Evolutionary conservation across 345 rosid genomes (phyloP).

Genomic region (Nasturtium officinale): DNA sequence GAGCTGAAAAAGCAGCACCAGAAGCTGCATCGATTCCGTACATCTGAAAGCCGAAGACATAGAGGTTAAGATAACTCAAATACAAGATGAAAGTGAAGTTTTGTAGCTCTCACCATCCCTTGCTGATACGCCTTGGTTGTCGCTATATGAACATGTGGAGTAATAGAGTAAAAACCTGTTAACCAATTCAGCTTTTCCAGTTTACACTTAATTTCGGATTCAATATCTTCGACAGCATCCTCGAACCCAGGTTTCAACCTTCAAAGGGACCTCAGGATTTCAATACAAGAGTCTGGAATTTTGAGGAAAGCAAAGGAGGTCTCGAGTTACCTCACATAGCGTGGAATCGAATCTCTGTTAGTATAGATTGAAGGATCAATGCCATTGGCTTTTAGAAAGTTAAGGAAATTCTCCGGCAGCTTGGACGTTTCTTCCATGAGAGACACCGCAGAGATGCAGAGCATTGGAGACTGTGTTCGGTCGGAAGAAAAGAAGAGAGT

Average conservation of each 20-base stretch:
- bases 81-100: neutral
- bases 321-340: constrained; percentile 65
- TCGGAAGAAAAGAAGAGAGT: neutral
- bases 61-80: neutral
- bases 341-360: constrained; percentile 61
- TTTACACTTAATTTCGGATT: constrained; percentile 67
- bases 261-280: constrained; percentile 7
- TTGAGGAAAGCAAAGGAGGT: neutral
- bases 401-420: constrained; percentile 64
- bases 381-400: constrained; percentile 63
- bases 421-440: constrained; percentile 55
- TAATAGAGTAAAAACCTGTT: constrained; percentile 74
- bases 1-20: constrained; percentile 81
- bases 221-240: constrained; percentile 53
- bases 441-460: neutral
- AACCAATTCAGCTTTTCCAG: constrained; percentile 72
- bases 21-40: constrained; percentile 97
- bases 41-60: constrained; percentile 49
- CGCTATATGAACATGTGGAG: constrained; percentile 72
- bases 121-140: constrained; percentile 66
- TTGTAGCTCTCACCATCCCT: constrained; percentile 61
- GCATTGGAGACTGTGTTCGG: neutral
- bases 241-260: constrained; percentile 85
- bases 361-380: constrained; percentile 76
- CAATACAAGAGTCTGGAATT: neutral